Conservation (phyloP, 805 yeast genomes). For the Lipomyces lipofer region DNA sequence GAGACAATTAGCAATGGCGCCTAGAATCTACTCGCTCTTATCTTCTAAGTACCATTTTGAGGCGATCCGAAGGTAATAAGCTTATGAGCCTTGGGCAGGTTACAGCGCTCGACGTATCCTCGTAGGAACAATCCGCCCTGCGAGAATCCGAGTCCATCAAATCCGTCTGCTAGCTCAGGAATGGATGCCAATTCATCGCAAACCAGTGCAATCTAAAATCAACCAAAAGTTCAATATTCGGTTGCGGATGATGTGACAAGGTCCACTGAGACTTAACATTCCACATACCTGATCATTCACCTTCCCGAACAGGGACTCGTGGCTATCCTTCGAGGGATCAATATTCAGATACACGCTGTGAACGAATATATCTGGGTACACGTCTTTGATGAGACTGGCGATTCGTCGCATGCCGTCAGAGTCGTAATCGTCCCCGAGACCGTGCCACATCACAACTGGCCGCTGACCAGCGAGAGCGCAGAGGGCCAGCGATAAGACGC, state of each 20-base stretch:
- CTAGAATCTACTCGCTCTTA: background rate
- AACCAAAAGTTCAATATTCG: background rate
- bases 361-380: constrained; percentile 53
- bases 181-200: constrained; percentile 54
- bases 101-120: constrained; percentile 63
- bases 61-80: constrained; percentile 80
- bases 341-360: constrained; percentile 55
- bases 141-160: constrained; percentile 75
- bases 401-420: constrained; percentile 58
- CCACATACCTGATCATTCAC: constrained; percentile 48
- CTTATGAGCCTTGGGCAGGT: constrained; percentile 46
- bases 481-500: background rate
- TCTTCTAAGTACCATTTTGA: constrained; percentile 57
- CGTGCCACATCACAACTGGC: constrained; percentile 81
- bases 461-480: constrained; percentile 17
- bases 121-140: constrained; percentile 85
- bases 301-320: constrained; percentile 59
- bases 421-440: constrained; percentile 74
- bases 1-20: background rate
- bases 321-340: constrained; percentile 55
- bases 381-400: constrained; percentile 44
- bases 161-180: constrained; percentile 54
- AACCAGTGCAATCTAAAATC: constrained; percentile 45
- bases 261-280: too few relatives aligned
- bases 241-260: background rate